Percentiles rank a stretch among this genome's conserved stretches.
Conservation (phyloP, 805 yeast genomes). For the Nakazawaea molendinolei region DNA sequence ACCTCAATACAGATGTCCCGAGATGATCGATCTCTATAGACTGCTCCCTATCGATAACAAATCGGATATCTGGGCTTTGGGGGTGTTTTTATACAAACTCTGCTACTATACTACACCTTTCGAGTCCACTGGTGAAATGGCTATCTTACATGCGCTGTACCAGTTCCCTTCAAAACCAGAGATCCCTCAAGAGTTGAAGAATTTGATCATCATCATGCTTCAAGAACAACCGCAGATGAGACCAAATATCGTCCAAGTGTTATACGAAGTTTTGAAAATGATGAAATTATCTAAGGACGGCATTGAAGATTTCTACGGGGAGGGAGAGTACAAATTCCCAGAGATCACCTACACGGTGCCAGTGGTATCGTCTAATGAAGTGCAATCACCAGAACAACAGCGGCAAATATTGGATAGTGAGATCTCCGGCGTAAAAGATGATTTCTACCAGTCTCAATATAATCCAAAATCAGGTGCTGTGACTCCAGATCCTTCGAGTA, state of each 20-base stretch:
- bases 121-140: constrained; percentile 74
- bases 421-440: constrained; percentile 1
- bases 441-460: constrained; percentile 9
- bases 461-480: constrained; percentile 2
- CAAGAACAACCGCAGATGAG: constrained; percentile 77
- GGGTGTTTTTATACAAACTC: constrained; percentile 82
- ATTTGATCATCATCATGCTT: constrained; percentile 69
- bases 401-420: constrained; percentile 16
- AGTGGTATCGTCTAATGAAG: constrained; percentile 35
- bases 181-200: constrained; percentile 66
- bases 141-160: constrained; percentile 78
- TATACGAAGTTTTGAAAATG: constrained; percentile 48
- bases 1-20: constrained; percentile 93
- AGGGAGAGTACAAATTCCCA: constrained; percentile 23
- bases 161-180: constrained; percentile 66
- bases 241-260: constrained; percentile 82
- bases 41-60: constrained; percentile 86
- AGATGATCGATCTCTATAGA: constrained; percentile 85
- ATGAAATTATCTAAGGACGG: constrained; percentile 28
- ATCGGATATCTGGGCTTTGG: constrained; percentile 95
- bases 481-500: constrained; percentile 1
- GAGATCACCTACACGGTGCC: constrained; percentile 34
- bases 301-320: constrained; percentile 35
- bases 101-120: constrained; percentile 94
- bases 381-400: constrained; percentile 27